phyloP scores from a whole-genome alignment of 1,284 basidiomycete species.

The Austropuccinia psidii region DNA sequence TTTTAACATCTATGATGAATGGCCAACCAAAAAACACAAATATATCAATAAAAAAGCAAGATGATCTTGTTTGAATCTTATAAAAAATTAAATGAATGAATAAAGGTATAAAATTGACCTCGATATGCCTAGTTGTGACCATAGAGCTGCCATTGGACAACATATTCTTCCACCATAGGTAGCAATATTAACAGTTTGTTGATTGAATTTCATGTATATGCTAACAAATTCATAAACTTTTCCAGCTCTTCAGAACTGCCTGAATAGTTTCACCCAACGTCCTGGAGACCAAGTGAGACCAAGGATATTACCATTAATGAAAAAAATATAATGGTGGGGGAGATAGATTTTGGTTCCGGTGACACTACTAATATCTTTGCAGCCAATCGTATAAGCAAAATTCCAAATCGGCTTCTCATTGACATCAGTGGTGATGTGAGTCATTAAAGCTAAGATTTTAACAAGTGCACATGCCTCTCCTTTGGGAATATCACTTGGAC shows the following conservation, averaged over 20 bases:
- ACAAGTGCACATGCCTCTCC: conserved; percentile 98
- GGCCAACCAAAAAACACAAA: too few relatives aligned
- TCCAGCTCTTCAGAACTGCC: conserved; percentile 81
- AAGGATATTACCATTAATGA: conserved; percentile 92
- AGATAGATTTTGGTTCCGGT: conserved; percentile 96
- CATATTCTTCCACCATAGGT: too few relatives aligned
- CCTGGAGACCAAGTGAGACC: conserved; percentile 71
- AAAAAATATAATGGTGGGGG: conserved; percentile 82
- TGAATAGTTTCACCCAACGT: conserved; percentile 81
- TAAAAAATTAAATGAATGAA: too few relatives aligned
- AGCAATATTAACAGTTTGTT: too few relatives aligned
- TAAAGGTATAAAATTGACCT: conserved; percentile 56
- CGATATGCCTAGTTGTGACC: conserved; percentile 87
- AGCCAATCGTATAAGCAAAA: conserved; percentile 81
- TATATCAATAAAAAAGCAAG: too few relatives aligned
- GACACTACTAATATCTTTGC: conserved; percentile 74
- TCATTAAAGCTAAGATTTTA: conserved; percentile 98
- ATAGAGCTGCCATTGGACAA: too few relatives aligned
- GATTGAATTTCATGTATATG: conserved; percentile 93
- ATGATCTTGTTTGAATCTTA: background rate
- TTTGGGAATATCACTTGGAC: conserved; percentile 97
- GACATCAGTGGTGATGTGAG: conserved; percentile 99
- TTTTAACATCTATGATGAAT: too few relatives aligned
- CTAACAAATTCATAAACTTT: conserved; percentile 92
- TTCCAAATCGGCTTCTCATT: conserved; percentile 89